Base-by-base conservation (phyloP, 352 stramenopile species). In the Saprolegnia parasitica region DNA sequence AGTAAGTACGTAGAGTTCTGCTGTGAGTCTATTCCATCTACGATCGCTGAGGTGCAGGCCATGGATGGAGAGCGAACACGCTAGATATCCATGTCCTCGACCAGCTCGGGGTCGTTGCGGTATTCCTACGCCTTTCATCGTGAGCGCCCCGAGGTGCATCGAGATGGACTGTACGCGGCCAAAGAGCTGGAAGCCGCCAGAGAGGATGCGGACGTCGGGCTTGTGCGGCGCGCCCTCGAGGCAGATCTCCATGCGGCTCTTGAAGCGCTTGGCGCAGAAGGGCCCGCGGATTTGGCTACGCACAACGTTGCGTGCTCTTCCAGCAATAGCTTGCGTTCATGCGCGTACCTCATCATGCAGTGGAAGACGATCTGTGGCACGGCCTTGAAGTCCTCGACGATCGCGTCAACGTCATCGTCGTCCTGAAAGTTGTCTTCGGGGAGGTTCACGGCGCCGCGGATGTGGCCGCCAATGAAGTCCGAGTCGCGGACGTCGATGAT, bases 351-450 rank as follows among this genome's bases (percentile, higher is more conserved):
- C 76, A 95, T 78, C 84, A 93, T 93, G 77, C 87, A 95, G 75
- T 95, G 87, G 68, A 95, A 93, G 26, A 95, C 81, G 73, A 95
- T 78, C 56, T 76, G 62, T 37, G 83, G 73, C 58, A 86, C 74
- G 63, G 85, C 68, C 72, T 88, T 81, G 74, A 85, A 89, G 52
- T 79, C 80, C 23, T 74, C 46, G 56, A 95, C 83, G 32, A 95
- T 73, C 49, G 78, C 78, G 71, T 95, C 85, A 29, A 95, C 83
- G n/a, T 88, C 76, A 60, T 83, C 79, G 71, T 95, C 84, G 63
- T 91, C 83, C 64, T 88, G 80, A 67, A 95, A 92, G 74, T 84
- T 77, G 29, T 86, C 85, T 74, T 90, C 83, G 0, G 86, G 79
- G 40, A 93, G 72, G 74, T 95, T 95, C 56, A 93, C 71, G 4